phyloP scores from a whole-genome alignment of 1,139 yeast species.

The Kodamaea derodonti region DNA sequence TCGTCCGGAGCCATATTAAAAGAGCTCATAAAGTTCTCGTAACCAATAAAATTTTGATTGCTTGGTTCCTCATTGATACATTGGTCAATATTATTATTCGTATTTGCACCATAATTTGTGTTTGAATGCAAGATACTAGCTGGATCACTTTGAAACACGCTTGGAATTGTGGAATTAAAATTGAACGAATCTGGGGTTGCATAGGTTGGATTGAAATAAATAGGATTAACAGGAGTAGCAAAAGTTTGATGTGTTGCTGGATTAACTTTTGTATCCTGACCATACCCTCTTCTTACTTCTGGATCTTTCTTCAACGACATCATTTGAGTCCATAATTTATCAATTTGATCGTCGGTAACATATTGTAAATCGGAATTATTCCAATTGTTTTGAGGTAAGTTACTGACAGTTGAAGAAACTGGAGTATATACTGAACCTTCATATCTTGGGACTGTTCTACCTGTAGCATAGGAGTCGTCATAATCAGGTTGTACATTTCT shows the following conservation, averaged over 20 bases:
- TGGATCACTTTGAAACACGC: background rate
- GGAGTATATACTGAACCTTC: background rate
- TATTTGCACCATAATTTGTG: background rate
- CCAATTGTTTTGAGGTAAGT: background rate
- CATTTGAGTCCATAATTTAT: conserved; percentile 29
- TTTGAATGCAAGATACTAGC: background rate
- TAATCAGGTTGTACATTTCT: conserved; percentile 1
- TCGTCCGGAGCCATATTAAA: conserved; percentile 9
- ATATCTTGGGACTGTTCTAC: background rate
- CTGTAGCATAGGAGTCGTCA: background rate
- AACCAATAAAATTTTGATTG: conserved; percentile 4
- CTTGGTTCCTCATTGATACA: background rate
- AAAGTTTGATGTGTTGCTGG: background rate
- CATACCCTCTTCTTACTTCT: background rate
- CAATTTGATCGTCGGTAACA: conserved; percentile 21
- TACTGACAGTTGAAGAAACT: background rate
- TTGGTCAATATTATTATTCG: background rate
- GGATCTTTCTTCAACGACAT: conserved; percentile 20
- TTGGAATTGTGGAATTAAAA: background rate
- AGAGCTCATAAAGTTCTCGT: conserved; percentile 8
- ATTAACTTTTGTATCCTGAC: background rate
- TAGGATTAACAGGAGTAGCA: background rate
- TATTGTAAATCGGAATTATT: conserved; percentile 2
- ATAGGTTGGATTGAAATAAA: background rate
- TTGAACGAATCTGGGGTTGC: conserved; percentile 1